These are phyloP conservation scores for Asterionellopsis glacialis DNA, from an alignment of 108 stramenopile species.

Conservation along the genomic window DNA sequence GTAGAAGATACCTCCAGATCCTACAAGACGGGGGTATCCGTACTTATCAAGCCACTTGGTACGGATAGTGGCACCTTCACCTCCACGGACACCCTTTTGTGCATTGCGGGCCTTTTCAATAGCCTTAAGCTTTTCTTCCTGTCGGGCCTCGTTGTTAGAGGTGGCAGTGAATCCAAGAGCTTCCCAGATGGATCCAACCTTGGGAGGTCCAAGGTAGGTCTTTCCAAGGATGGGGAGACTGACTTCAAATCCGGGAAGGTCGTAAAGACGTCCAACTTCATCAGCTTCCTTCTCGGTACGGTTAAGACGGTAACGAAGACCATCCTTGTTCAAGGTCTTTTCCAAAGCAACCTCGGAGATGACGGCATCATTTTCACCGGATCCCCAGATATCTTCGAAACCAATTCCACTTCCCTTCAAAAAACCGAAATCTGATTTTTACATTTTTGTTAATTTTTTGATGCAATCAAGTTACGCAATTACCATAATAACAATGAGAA, in stretches of 20 bases:
- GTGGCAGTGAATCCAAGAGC: slow-evolving; percentile 88
- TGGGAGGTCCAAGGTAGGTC: slow-evolving; percentile 83
- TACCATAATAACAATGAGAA: no score
- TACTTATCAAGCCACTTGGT: slow-evolving; percentile 85
- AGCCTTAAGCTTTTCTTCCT: slow-evolving; percentile 78
- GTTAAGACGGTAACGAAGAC: slow-evolving; percentile 86
- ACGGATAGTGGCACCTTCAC: slow-evolving; percentile 67
- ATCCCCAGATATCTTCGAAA: slow-evolving; percentile 78
- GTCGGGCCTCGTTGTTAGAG: slow-evolving; percentile 84
- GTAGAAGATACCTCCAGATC: slow-evolving; percentile 87
- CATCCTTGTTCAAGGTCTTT: slow-evolving; percentile 71
- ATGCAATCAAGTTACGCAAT: no score
- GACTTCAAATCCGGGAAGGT: slow-evolving; percentile 67
- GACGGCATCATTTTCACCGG: slow-evolving; percentile 41
- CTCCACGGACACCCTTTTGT: slow-evolving; percentile 58
- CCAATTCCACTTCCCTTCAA: slow-evolving; percentile 59
- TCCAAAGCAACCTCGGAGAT: slow-evolving; percentile 82
- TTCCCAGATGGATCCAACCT: slow-evolving; percentile 82
- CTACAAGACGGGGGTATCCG: slow-evolving; percentile 85
- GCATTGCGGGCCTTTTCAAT: slow-evolving; percentile 73
- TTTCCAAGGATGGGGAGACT: slow-evolving; percentile 83
- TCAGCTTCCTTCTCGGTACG: slow-evolving; percentile 73
- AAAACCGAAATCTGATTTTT: slow-evolving; percentile 69
- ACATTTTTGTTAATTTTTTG: no score
- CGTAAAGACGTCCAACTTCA: slow-evolving; percentile 56